Conservation (phyloP, 345 rosid genomes). For the Bretschneidera sinensis region DNA sequence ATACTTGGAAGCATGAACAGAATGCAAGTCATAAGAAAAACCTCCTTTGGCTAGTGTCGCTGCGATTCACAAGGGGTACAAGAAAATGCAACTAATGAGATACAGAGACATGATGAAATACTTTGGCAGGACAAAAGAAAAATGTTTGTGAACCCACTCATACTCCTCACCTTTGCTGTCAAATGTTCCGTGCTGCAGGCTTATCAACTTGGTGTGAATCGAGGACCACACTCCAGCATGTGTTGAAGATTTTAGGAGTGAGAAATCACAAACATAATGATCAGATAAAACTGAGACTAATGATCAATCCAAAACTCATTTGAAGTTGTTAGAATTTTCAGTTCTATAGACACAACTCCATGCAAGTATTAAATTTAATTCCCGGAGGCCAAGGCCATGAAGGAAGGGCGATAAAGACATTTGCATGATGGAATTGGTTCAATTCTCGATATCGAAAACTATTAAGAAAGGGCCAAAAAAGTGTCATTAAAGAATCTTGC, state of each 20-base stretch:
- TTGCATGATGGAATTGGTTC: too few species aligned
- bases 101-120: not conserved
- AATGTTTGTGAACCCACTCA: conserved; percentile 92
- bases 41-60: conserved; percentile 94
- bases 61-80: conserved; percentile 19
- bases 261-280: too few species aligned
- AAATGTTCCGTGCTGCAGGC: conserved; percentile 88
- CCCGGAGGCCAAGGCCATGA: too few species aligned
- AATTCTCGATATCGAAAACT: too few species aligned
- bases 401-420: too few species aligned
- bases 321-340: not conserved
- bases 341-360: too few species aligned
- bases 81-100: not conserved
- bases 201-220: conserved; percentile 69
- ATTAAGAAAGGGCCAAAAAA: too few species aligned
- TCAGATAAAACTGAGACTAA: not conserved
- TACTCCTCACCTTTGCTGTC: conserved; percentile 81
- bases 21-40: conserved; percentile 59
- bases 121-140: not conserved
- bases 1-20: not conserved
- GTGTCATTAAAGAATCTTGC: not conserved
- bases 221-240: conserved; percentile 84
- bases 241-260: not conserved
- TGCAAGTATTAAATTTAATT: too few species aligned
- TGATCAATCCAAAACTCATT: not conserved